Conservation (phyloP, 345 rosid genomes). For the Boechera stricta region DNA sequence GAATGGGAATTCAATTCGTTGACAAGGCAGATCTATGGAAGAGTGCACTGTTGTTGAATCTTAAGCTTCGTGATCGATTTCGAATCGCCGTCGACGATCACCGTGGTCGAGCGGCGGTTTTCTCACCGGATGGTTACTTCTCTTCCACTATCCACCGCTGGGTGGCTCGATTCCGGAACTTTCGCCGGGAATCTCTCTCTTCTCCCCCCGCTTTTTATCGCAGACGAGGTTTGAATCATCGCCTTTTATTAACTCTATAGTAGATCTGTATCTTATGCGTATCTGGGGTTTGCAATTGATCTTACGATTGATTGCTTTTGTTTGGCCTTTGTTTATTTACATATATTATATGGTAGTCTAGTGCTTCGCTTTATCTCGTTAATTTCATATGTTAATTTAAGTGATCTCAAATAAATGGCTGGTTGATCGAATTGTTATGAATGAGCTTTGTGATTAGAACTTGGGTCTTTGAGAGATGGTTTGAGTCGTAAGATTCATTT, state of each 20-base stretch:
- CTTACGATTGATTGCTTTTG: too few relatives aligned
- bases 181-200: slow-evolving; percentile 81
- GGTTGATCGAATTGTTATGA: too few relatives aligned
- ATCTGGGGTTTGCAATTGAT: too few relatives aligned
- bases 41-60: slow-evolving; percentile 67
- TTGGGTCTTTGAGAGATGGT: too few relatives aligned
- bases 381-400: too few relatives aligned
- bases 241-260: neutral
- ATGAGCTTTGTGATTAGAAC: too few relatives aligned
- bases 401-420: too few relatives aligned
- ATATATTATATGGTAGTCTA: too few relatives aligned
- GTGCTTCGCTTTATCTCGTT: too few relatives aligned
- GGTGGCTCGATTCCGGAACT: slow-evolving; percentile 65
- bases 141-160: slow-evolving; percentile 70
- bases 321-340: too few relatives aligned
- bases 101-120: slow-evolving; percentile 52
- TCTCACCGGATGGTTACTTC: slow-evolving; percentile 60
- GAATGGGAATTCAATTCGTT: slow-evolving; percentile 62
- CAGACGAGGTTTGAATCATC: slow-evolving; percentile 60
- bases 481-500: neutral
- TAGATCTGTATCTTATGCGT: slow-evolving; percentile 10
- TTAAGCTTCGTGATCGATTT: slow-evolving; percentile 75
- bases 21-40: slow-evolving; percentile 86
- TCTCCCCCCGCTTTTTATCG: slow-evolving; percentile 77
- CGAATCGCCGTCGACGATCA: slow-evolving; percentile 76